Base-by-base conservation (phyloP, 257 asterid species). In the Eucommia ulmoides region DNA sequence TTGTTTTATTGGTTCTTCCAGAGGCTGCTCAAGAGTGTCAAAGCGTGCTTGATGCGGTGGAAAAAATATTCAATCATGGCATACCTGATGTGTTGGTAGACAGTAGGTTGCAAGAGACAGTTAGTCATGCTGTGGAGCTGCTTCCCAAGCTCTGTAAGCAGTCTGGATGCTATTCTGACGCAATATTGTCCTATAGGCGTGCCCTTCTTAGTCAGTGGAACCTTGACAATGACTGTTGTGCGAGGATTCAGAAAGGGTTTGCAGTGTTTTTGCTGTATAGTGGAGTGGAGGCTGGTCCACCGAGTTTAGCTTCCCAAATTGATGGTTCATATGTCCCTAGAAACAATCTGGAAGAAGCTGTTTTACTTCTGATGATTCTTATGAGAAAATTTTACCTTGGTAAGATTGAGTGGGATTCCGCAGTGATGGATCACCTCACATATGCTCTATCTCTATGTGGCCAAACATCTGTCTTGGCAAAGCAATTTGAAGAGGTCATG, bases 141-240 rank as follows among this genome's bases (percentile, higher is more conserved):
- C 96, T 82, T 77, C 94, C 98, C 20, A 80, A 77, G 54, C 56
- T 86, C 53, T 89, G 94, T 91, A 89, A 82, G 65, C 82, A 74
- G 33, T 83, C 88, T 25, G 81, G 77, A 63, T 74, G 81, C 56
- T 80, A 93, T 23, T 63, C 70, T 33, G 88, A 89, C 24, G 77
- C 93, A 46, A 80, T 83, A 56, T 58, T 82, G 59, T 78, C 98
- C 11, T 85, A 82, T 52, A 80, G 96, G 17, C 74, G 93, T 59
- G 88, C 92, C 56, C 88, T 89, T 55, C 93, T 68, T 67, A n/a
- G n/a, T n/a, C 78, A 64, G 4, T 89, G 94, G 96, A 85, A 82
- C 65, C 84, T 89, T 53, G 96, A 86, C 56, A 68, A 82, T 47
- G 78, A 69, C 60, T 76, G 82, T 51, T 68, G 68, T 21, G 78